Evolutionary conservation across 345 rosid genomes (phyloP).

Genomic region (Eucalyptus urophylla): DNA sequence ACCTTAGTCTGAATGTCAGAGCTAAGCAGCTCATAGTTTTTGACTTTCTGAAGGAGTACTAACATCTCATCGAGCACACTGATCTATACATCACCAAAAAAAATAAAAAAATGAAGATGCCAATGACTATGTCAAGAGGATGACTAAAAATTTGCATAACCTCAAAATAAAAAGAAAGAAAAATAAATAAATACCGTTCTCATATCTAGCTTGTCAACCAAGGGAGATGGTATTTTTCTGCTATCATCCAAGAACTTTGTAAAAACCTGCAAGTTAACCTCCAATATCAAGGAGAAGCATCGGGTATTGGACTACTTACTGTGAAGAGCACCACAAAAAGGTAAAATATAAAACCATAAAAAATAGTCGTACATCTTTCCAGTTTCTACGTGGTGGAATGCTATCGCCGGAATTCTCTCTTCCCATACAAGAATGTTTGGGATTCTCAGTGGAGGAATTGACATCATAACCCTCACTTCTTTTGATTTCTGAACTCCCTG

Average conservation of each 20-base stretch:
- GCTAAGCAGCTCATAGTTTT: conserved; percentile 35
- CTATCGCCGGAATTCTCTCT: conserved; percentile 10
- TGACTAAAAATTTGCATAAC: neutral
- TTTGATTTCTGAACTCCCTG: neutral
- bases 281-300: neutral
- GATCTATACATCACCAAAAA: conserved; percentile 36
- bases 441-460: conserved; percentile 10
- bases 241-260: conserved; percentile 36
- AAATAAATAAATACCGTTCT: conserved; percentile 25
- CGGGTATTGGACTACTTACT: neutral
- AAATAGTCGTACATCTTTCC: conserved; percentile 48
- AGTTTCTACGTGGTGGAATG: conserved; percentile 9
- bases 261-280: conserved; percentile 44
- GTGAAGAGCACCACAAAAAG: neutral
- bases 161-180: neutral
- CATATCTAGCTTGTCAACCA: conserved; percentile 29
- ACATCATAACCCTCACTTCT: conserved; percentile 1
- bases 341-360: neutral
- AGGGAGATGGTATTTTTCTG: conserved; percentile 34
- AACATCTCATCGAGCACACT: conserved; percentile 40
- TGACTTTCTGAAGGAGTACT: conserved; percentile 38
- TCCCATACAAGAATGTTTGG: conserved; percentile 10
- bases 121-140: neutral
- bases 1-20: conserved; percentile 69
- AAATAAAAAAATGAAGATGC: neutral